These are phyloP conservation scores for Cinchona pubescens DNA, from an alignment of 257 asterid genomes.

Conservation along the genomic window DNA sequence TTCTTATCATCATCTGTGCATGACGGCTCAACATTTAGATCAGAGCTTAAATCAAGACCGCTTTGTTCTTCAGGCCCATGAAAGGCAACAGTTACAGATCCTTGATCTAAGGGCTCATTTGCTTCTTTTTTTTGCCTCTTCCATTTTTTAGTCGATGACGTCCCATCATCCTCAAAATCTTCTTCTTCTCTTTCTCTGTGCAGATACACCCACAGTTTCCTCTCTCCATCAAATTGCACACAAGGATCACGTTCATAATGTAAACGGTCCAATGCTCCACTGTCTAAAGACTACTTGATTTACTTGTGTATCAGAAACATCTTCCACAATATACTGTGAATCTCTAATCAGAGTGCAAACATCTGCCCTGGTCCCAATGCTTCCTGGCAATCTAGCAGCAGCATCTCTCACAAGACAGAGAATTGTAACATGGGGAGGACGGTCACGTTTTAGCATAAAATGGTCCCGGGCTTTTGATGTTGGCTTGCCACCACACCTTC, in stretches of 20 bases:
- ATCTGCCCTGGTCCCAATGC: conserved; percentile 97
- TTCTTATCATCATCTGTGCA: conserved; percentile 60
- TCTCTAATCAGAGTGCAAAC: conserved; percentile 94
- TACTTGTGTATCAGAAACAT: conserved; percentile 90
- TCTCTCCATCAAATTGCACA: conserved; percentile 93
- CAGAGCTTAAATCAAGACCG: conserved; percentile 61
- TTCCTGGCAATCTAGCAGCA: conserved; percentile 97
- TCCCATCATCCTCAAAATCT: conserved; percentile 99
- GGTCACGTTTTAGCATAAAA: conserved; percentile 88
- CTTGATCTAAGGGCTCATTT: conserved; percentile 66
- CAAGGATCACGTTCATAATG: conserved; percentile 99
- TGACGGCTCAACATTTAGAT: conserved; percentile 58
- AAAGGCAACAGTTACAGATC: conserved; percentile 57
- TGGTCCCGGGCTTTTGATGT: conserved; percentile 99
- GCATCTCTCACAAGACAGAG: conserved; percentile 99
- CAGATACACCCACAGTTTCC: conserved; percentile 90
- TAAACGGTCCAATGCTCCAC: conserved; percentile 95
- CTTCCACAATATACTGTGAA: conserved; percentile 90
- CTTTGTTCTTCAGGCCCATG: conserved; percentile 51
- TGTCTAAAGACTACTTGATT: conserved; percentile 94
- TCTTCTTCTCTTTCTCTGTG: conserved; percentile 97
- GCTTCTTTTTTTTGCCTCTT: conserved; percentile 88
- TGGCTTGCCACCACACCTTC: conserved; percentile 99
- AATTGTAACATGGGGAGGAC: conserved; percentile 97
- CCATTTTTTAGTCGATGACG: conserved; percentile 98